These are phyloP conservation scores for Vigna trinervia DNA, from an alignment of 306 rosid species.

Conservation along the genomic window DNA sequence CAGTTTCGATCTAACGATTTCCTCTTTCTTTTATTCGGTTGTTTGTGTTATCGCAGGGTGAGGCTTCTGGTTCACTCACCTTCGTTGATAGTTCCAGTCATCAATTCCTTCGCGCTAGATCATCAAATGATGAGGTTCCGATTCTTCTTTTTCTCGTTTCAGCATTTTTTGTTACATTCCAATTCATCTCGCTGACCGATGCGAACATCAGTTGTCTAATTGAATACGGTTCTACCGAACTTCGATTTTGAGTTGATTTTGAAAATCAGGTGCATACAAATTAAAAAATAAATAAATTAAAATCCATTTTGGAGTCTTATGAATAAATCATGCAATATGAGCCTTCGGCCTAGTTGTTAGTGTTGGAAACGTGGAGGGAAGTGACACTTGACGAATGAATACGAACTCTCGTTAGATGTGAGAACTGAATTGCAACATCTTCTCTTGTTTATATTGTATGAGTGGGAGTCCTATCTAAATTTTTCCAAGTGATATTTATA, in stretches of 20 bases:
- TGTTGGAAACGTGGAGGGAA: slow-evolving; percentile 23
- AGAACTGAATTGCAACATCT: slow-evolving; percentile 30
- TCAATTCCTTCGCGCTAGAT: slow-evolving; percentile 52
- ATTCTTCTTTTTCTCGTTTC: slow-evolving; percentile 12
- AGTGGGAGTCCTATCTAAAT: not conserved
- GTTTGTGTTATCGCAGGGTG: slow-evolving; percentile 40
- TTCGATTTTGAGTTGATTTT: not conserved
- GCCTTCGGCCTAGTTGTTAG: slow-evolving; percentile 14
- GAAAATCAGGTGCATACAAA: not conserved
- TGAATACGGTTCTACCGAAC: not conserved
- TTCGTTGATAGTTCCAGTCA: slow-evolving; percentile 44
- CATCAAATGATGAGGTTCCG: slow-evolving; percentile 47
- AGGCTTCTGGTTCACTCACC: slow-evolving; percentile 53
- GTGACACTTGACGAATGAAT: slow-evolving; percentile 27
- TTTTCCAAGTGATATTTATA: slow-evolving; percentile 1
- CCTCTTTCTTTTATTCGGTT: slow-evolving; percentile 36
- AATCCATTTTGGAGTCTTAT: slow-evolving; percentile 22
- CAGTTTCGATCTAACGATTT: slow-evolving; percentile 48
- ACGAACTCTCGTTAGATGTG: not conserved
- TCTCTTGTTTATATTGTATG: slow-evolving; percentile 7
- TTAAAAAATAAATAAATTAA: not conserved
- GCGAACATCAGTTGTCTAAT: not conserved
- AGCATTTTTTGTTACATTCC: slow-evolving; percentile 11
- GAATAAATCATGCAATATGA: slow-evolving; percentile 2
- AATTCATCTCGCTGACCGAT: slow-evolving; percentile 36